phyloP scores from a whole-genome alignment of 805 yeast genomes.

The Candida incommunis region DNA sequence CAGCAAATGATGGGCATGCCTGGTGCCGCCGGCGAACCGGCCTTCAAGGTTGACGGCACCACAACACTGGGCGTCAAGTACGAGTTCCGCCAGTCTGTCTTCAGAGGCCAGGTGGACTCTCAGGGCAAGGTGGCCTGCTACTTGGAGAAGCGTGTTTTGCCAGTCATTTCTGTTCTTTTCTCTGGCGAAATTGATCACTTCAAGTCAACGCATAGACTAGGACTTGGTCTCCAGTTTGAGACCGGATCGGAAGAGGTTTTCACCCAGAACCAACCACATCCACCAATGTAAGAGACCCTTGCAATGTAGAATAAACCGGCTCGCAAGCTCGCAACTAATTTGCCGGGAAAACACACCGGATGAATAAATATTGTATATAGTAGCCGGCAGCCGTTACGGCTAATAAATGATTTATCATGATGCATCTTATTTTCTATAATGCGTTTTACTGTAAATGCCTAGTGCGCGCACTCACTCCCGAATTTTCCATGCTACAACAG shows the following conservation, averaged over 20 bases:
- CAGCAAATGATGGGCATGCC: constrained; percentile 71
- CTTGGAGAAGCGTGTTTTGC: constrained; percentile 86
- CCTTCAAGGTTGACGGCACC: constrained; percentile 59
- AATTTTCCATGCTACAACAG: constrained; percentile 2
- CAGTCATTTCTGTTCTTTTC: constrained; percentile 78
- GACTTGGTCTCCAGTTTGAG: constrained; percentile 92
- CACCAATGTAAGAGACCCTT: constrained; percentile 17
- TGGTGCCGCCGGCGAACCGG: constrained; percentile 49
- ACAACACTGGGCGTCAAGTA: constrained; percentile 95
- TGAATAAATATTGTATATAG: no score
- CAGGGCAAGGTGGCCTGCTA: constrained; percentile 82
- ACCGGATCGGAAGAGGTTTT: constrained; percentile 86
- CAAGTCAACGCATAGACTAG: constrained; percentile 65
- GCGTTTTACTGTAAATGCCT: no score
- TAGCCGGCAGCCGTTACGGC: no score
- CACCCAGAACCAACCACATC: constrained; percentile 29
- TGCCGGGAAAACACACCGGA: no score
- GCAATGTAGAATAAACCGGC: no score
- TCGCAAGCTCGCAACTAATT: no score
- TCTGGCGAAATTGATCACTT: constrained; percentile 87
- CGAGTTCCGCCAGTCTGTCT: constrained; percentile 91
- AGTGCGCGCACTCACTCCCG: no score
- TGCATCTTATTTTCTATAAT: no score
- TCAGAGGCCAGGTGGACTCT: constrained; percentile 89
- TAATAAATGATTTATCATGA: no score